These are phyloP conservation scores for Vicia sativa DNA, from an alignment of 306 rosid species.

Conservation along the genomic window DNA sequence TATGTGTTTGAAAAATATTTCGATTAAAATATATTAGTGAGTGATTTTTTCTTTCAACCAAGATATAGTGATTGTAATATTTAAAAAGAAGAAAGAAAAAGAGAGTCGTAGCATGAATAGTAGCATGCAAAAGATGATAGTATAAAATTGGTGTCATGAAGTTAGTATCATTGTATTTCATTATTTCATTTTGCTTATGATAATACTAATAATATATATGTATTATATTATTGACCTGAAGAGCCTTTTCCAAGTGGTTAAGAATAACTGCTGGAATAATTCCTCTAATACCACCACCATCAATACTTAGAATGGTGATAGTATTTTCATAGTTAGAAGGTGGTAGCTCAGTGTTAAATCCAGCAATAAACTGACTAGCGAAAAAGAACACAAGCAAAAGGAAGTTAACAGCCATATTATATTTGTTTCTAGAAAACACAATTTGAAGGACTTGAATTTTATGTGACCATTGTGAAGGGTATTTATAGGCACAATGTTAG, in stretches of 20 bases:
- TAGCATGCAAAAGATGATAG: no score
- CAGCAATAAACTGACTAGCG: conserved; percentile 18
- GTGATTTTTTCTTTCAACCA: no score
- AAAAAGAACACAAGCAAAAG: conserved; percentile 11
- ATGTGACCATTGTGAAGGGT: conserved; percentile 1
- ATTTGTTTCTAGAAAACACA: not conserved
- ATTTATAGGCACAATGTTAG: not conserved
- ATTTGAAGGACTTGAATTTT: not conserved
- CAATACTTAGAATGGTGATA: conserved; percentile 38
- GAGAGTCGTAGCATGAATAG: no score
- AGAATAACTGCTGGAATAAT: conserved; percentile 37
- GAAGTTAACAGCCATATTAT: conserved; percentile 10
- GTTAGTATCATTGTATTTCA: no score
- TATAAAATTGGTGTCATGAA: no score
- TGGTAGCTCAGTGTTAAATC: conserved; percentile 18
- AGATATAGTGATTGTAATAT: no score
- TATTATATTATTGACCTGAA: conserved; percentile 32
- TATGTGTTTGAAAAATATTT: no score
- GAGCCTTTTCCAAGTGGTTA: conserved; percentile 28
- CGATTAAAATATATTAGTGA: no score
- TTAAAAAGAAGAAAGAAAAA: no score
- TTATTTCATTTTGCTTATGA: no score
- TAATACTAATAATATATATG: not conserved
- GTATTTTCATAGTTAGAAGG: conserved; percentile 10
- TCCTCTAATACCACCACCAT: conserved; percentile 43